Evolutionary conservation across 2,329 filamentous ascomycete genomes (phyloP).

Genomic region (Xenosphaeropsis pyriputrescens): DNA sequence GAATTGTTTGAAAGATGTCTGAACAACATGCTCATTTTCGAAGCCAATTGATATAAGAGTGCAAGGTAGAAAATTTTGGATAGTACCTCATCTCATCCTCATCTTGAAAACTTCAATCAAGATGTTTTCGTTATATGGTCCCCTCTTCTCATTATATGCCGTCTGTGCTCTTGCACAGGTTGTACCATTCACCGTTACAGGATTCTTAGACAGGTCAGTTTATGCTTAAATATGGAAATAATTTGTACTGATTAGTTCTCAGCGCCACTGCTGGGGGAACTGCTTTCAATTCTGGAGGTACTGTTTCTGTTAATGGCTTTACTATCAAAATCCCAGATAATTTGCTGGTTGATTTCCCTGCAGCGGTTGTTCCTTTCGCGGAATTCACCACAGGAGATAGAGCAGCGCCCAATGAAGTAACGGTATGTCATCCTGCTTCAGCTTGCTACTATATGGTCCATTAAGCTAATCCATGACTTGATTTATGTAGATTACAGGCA

Average conservation of each 20-base stretch:
- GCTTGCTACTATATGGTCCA: background rate
- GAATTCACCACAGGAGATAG: constrained; percentile 5
- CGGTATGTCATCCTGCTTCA: constrained; percentile 5
- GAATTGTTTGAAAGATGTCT: no score
- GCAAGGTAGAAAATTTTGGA: no score
- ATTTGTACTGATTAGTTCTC: background rate
- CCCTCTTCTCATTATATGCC: no score
- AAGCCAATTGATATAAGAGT: no score
- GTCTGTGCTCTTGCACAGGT: background rate
- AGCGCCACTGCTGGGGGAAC: constrained; percentile 1
- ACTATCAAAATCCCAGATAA: constrained; percentile 31
- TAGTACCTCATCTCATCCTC: no score
- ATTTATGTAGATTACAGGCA: constrained; percentile 19
- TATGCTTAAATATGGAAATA: background rate
- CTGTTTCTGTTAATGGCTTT: constrained; percentile 28
- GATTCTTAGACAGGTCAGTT: constrained; percentile 1
- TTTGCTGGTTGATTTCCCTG: constrained; percentile 31
- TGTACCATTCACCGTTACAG: background rate
- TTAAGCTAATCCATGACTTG: background rate
- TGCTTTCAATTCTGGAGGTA: constrained; percentile 26
- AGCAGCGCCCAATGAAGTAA: constrained; percentile 11
- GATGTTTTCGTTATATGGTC: no score
- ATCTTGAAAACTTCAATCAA: no score
- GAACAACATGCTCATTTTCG: no score
- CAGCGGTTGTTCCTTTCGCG: constrained; percentile 26